Percentiles rank a stretch among this genome's conserved stretches.
These are phyloP conservation scores for Elsinoe batatas DNA, from an alignment of 2,329 filamentous ascomycete genomes.

Conservation along the genomic window DNA sequence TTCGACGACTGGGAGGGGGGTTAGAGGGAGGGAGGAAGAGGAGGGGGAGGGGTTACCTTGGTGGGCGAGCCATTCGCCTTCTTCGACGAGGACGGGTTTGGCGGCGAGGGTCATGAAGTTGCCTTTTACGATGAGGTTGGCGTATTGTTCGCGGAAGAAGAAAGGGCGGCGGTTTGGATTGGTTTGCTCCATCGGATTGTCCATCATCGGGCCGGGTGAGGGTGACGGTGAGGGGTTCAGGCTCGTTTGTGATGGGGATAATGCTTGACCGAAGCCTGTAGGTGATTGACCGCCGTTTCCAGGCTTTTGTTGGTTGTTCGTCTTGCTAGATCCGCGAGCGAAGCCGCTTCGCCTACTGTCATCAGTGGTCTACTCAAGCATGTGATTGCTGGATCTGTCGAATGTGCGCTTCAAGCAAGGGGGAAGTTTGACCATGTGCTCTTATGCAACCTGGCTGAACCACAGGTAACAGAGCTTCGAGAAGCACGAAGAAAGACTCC, in stretches of 20 bases:
- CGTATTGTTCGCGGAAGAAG: conserved; percentile 65
- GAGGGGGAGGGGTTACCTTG: conserved; percentile 54
- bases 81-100: conserved; percentile 83
- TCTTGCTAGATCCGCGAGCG: conserved; percentile 34
- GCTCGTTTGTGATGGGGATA: conserved; percentile 17
- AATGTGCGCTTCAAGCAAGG: conserved; percentile 7
- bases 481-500: neutral
- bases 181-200: conserved; percentile 39
- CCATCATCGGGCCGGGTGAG: conserved; percentile 58
- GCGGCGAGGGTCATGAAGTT: conserved; percentile 96
- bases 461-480: too few species aligned
- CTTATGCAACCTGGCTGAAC: neutral
- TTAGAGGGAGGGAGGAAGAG: conserved; percentile 15
- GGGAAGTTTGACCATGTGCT: conserved; percentile 4
- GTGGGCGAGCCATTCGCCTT: conserved; percentile 91
- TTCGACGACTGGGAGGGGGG: conserved; percentile 61
- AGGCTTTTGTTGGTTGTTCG: conserved; percentile 29
- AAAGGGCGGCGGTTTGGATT: conserved; percentile 54
- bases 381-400: neutral
- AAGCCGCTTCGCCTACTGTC: conserved; percentile 30
- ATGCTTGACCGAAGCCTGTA: conserved; percentile 20
- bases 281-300: conserved; percentile 21
- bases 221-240: conserved; percentile 31
- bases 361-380: neutral
- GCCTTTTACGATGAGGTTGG: conserved; percentile 85